phyloP scores from a whole-genome alignment of 805 yeast species.

The Wickerhamiella alocasiicola region DNA sequence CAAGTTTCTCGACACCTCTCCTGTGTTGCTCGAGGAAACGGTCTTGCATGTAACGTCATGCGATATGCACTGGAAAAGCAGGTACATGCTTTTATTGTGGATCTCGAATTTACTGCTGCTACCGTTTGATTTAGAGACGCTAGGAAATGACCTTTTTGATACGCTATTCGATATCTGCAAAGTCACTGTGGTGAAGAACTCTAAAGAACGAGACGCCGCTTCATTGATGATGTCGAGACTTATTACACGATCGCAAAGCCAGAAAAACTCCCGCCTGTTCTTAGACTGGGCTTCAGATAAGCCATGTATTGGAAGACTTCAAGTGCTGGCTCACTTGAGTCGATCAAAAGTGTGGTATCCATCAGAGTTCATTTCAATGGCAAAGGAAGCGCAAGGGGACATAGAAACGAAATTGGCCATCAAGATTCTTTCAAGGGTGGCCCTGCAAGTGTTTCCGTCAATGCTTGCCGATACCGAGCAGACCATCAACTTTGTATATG shows the following conservation, averaged over 20 bases:
- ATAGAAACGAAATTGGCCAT: background rate
- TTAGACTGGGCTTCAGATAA: constrained; percentile 20
- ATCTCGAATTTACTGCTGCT: constrained; percentile 52
- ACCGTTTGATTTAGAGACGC: constrained; percentile 50
- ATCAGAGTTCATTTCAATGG: constrained; percentile 16
- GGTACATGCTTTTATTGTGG: constrained; percentile 53
- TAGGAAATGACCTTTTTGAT: constrained; percentile 27
- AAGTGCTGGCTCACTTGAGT: constrained; percentile 31
- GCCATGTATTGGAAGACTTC: constrained; percentile 30
- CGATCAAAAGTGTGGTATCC: constrained; percentile 24
- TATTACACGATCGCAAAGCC: constrained; percentile 37
- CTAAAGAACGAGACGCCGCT: constrained; percentile 47
- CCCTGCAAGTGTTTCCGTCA: background rate
- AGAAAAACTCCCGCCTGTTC: constrained; percentile 20
- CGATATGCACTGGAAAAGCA: constrained; percentile 33
- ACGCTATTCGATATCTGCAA: constrained; percentile 30
- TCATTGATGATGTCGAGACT: constrained; percentile 41
- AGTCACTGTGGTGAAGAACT: constrained; percentile 32
- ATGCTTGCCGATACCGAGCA: background rate
- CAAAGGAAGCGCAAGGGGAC: background rate
- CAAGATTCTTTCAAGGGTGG: constrained; percentile 2
- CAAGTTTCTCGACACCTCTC: constrained; percentile 49
- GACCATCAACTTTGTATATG: constrained; percentile 5
- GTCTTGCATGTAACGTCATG: constrained; percentile 20
- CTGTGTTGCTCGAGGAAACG: constrained; percentile 36